Evolutionary conservation across 768 basidiomycete species (phyloP).

Genomic region (Leccinum aurantiacum): DNA sequence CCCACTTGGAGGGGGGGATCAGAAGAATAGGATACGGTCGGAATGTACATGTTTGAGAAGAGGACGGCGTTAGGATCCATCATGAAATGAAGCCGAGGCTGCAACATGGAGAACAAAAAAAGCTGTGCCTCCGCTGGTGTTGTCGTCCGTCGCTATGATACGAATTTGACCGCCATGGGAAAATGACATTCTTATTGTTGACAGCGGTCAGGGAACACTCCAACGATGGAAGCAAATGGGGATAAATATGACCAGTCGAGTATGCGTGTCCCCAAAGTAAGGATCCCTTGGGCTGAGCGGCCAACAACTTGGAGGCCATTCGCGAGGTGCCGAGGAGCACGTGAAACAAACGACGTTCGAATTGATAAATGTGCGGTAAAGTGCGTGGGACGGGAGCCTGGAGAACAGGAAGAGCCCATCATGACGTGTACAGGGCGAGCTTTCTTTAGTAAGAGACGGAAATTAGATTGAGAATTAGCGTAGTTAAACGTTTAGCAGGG

Average conservation of each 20-base stretch:
- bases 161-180: constrained; percentile 26
- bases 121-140: constrained; percentile 1
- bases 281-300: constrained; percentile 6
- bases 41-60: constrained; percentile 14
- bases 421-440: constrained; percentile 23
- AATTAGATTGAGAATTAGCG: constrained; percentile 31
- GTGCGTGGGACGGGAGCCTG: constrained; percentile 4
- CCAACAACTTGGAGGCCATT: constrained; percentile 13
- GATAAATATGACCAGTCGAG: constrained; percentile 17
- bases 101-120: constrained; percentile 1
- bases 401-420: constrained; percentile 2
- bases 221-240: constrained; percentile 16
- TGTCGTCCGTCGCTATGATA: constrained; percentile 25
- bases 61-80: constrained; percentile 13
- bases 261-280: constrained; percentile 14
- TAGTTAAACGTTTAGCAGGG: constrained; percentile 32
- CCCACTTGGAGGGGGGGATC: background rate
- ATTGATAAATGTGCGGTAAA: constrained; percentile 1
- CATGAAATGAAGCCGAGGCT: constrained; percentile 9
- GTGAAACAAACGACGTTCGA: constrained; percentile 18
- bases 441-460: constrained; percentile 22
- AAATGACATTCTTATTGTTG: constrained; percentile 15
- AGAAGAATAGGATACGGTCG: constrained; percentile 5
- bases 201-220: constrained; percentile 11
- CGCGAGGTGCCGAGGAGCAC: constrained; percentile 27